Evolutionary conservation across 1,284 basidiomycete species (phyloP).

Genomic region (Sporisorium exsertum): DNA sequence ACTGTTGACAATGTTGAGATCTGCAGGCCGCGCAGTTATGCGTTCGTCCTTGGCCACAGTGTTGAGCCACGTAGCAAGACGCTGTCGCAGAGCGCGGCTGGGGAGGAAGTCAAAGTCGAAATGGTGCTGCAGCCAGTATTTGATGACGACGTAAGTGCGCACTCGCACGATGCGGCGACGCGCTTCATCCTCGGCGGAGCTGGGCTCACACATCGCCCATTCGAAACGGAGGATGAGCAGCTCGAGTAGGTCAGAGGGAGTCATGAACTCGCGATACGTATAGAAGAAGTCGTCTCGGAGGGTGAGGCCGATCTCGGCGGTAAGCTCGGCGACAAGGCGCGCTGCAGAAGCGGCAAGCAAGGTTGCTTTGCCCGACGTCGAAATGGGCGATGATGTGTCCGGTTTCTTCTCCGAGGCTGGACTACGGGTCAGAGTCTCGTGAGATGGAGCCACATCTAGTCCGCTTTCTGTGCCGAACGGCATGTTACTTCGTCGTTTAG

Average conservation of each 20-base stretch:
- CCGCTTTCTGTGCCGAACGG: constrained; percentile 12
- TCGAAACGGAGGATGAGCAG: constrained; percentile 61
- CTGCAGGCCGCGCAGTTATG: constrained; percentile 36
- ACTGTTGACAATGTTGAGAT: constrained; percentile 53
- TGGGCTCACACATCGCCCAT: constrained; percentile 54
- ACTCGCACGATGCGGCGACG: constrained; percentile 61
- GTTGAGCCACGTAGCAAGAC: constrained; percentile 61
- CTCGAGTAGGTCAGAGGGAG: constrained; percentile 47
- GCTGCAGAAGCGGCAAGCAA: constrained; percentile 57
- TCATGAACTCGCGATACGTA: constrained; percentile 60
- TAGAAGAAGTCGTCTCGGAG: constrained; percentile 63
- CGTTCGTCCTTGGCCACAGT: constrained; percentile 39
- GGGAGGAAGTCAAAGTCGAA: constrained; percentile 63
- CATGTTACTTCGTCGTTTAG: constrained; percentile 27
- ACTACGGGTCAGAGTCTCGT: not conserved
- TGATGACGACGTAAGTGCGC: constrained; percentile 62
- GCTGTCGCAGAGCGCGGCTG: constrained; percentile 47
- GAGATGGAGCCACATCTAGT: constrained; percentile 2
- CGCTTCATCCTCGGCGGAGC: constrained; percentile 51
- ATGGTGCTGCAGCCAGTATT: constrained; percentile 61
- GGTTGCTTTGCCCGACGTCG: constrained; percentile 18
- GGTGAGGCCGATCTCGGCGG: constrained; percentile 59
- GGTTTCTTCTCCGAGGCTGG: constrained; percentile 13
- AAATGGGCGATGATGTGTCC: not conserved
- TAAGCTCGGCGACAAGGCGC: constrained; percentile 62